phyloP scores from a whole-genome alignment of 2,329 filamentous ascomycete species.

The Herpomyces periplanetae region DNA sequence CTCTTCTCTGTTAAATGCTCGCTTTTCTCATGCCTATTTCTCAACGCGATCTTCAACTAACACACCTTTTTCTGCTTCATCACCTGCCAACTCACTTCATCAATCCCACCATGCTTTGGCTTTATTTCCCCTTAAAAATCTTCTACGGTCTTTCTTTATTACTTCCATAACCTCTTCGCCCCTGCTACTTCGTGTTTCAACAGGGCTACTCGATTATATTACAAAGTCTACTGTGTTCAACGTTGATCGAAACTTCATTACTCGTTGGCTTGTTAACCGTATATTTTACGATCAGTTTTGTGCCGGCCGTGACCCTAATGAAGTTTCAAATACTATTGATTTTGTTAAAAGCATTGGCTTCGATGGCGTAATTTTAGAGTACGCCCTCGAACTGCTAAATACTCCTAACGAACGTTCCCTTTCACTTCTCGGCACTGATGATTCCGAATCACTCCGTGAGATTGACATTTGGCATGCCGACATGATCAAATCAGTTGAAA shows the following conservation, averaged over 20 bases:
- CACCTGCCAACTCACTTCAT: too few relatives aligned
- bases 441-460: slow-evolving; percentile 16
- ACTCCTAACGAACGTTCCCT: slow-evolving; percentile 16
- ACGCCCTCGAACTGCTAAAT: slow-evolving; percentile 41
- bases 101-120: slow-evolving; percentile 12
- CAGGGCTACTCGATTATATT: slow-evolving; percentile 23
- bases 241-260: slow-evolving; percentile 30
- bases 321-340: slow-evolving; percentile 23
- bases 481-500: slow-evolving; percentile 26
- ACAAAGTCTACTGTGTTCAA: slow-evolving; percentile 23
- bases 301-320: slow-evolving; percentile 27
- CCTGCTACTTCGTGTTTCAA: slow-evolving; percentile 24
- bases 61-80: too few relatives aligned
- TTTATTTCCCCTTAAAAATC: slow-evolving; percentile 20
- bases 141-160: slow-evolving; percentile 27
- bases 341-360: slow-evolving; percentile 34
- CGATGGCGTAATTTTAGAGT: slow-evolving; percentile 43
- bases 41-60: too few relatives aligned
- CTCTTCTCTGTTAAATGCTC: too few relatives aligned
- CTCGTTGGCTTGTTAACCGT: slow-evolving; percentile 28
- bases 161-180: slow-evolving; percentile 28
- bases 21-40: too few relatives aligned
- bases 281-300: slow-evolving; percentile 80
- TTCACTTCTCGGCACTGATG: too few relatives aligned
- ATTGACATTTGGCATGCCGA: slow-evolving; percentile 30